Evolutionary conservation across 2,329 filamentous ascomycete species (phyloP).

Genomic region (Hypomyces rosellus): DNA sequence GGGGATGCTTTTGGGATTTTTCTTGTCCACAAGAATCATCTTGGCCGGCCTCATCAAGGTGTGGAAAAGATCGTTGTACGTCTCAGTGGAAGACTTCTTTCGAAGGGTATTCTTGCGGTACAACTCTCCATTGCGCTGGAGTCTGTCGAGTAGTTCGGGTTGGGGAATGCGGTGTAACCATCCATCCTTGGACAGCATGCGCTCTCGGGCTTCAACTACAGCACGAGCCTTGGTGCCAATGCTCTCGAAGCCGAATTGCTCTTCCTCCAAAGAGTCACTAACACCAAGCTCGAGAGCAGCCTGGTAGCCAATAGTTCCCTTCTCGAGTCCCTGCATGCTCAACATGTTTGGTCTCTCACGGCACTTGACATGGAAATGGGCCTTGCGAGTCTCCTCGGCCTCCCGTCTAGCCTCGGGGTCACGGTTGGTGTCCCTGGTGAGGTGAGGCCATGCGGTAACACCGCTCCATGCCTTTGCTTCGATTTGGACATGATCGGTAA

Average conservation of each 20-base stretch:
- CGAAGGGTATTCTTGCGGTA: slow-evolving; percentile 49
- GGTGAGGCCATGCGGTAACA: slow-evolving; percentile 57
- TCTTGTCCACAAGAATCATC: slow-evolving; percentile 45
- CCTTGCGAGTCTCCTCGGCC: slow-evolving; percentile 39
- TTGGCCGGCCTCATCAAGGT: slow-evolving; percentile 53
- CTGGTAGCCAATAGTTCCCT: slow-evolving; percentile 63
- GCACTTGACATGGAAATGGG: slow-evolving; percentile 54
- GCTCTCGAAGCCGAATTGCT: slow-evolving; percentile 54
- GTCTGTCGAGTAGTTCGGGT: slow-evolving; percentile 50
- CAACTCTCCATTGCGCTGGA: slow-evolving; percentile 49
- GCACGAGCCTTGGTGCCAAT: slow-evolving; percentile 48
- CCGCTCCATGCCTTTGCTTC: slow-evolving; percentile 58
- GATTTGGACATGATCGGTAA: slow-evolving; percentile 59
- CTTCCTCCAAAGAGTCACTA: slow-evolving; percentile 57
- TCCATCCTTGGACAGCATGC: slow-evolving; percentile 47
- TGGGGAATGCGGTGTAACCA: slow-evolving; percentile 52
- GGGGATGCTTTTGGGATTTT: slow-evolving; percentile 56
- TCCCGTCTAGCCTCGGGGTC: slow-evolving; percentile 38
- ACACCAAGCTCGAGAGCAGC: slow-evolving; percentile 61
- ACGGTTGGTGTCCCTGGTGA: slow-evolving; percentile 45
- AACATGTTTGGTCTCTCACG: slow-evolving; percentile 64
- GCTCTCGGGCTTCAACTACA: slow-evolving; percentile 52
- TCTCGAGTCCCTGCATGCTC: slow-evolving; percentile 64
- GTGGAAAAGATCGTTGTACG: slow-evolving; percentile 57
- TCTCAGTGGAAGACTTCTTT: slow-evolving; percentile 46